Base-by-base conservation (phyloP, 208 protist species). In the Trichomonas tenax region DNA sequence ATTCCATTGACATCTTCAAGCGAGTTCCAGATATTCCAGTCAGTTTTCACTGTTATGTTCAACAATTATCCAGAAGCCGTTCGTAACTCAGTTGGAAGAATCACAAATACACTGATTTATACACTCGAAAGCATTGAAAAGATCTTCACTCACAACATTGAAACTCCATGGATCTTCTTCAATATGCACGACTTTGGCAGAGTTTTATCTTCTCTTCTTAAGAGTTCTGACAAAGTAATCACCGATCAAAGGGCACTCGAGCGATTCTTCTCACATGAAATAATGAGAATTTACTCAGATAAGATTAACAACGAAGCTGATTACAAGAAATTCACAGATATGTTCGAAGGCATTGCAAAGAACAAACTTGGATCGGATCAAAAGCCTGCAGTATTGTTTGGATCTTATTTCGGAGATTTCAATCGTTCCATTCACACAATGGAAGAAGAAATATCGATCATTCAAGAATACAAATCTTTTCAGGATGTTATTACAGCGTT, bases 91-190 rank as follows among this genome's bases (percentile, higher is more conserved):
- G 41, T 96, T n/a, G 1, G 34, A 34, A 96, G 41, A 11, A 49
- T 97, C 46, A 96, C 97, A 4, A 23, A 84, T 36, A 97, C 97
- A 14, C 97, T 96, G 38, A 96, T 98, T 45, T 96, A 97, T 9
- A 93, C 98, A 46, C 98, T 97, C 90, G 15, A 97, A 34, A 58
- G 26, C 10, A 11, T 96, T n/a, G 11, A 44, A 9, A 21, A 96
- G 38, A 51, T 44, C 0, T 81, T 96, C 34, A 23, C 36, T 10
- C 98, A 98, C 49, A 99, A 98, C 40, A 99, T 99, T 34, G 97
- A 98, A 44, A 99, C 99, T 95, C 97, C 98, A 72, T 99, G 99
- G 97, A 99, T 99, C 98, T 99, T 98, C 0, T 99, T 99, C 97
- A 99, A 99, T 96, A 97, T 99, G 15, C 98, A 99, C 93, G 99